These are phyloP conservation scores for Spergularia marina DNA, from an alignment of 148 eudicot genomes.

Conservation along the genomic window DNA sequence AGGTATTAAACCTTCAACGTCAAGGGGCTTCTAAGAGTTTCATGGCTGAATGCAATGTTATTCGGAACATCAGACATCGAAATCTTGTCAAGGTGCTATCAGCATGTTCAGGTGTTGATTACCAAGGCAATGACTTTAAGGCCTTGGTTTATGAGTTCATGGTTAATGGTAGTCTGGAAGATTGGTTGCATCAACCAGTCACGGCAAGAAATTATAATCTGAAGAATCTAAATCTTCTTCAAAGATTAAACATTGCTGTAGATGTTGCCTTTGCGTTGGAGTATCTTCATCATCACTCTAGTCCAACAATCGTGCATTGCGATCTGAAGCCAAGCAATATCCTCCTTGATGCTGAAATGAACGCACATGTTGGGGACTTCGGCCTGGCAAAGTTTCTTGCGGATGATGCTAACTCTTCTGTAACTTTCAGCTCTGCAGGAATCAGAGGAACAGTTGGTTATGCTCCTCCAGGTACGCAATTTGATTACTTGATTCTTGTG, in stretches of 20 bases:
- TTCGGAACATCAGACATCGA: neutral
- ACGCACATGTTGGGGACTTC: constrained; percentile 1
- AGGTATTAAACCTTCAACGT: constrained; percentile 2
- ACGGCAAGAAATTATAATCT: neutral
- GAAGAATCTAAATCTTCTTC: neutral
- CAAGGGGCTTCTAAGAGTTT: neutral
- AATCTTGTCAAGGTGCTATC: neutral
- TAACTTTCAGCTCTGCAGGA: neutral
- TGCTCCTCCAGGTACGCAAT: constrained; percentile 15
- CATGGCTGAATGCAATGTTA: neutral
- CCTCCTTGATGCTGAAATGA: neutral
- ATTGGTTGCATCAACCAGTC: neutral
- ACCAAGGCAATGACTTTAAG: neutral
- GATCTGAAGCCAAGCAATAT: neutral
- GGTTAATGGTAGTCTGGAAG: neutral
- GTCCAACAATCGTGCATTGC: neutral
- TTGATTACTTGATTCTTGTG: neutral
- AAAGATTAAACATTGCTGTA: neutral
- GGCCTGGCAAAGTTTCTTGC: neutral
- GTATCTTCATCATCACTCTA: constrained; percentile 1
- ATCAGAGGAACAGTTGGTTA: constrained; percentile 15
- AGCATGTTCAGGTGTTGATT: neutral
- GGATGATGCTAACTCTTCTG: neutral
- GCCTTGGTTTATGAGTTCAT: too few relatives aligned
- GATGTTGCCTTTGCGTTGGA: neutral